Conservation (phyloP, 2,329 filamentous ascomycete species). For the Pseudogymnoascus sp. region DNA sequence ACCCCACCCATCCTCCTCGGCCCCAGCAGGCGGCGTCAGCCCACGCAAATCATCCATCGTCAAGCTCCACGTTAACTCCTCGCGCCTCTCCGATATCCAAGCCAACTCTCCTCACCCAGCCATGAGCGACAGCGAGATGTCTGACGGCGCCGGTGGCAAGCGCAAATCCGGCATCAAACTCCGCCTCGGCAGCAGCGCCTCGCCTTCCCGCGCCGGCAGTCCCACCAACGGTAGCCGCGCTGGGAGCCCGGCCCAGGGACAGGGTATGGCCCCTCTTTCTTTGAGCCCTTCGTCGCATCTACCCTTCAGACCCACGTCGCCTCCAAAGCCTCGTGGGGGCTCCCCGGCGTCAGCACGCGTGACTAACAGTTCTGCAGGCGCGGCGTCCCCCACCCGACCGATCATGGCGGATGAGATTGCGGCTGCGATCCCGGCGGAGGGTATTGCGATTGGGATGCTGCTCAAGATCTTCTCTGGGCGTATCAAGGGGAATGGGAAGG, state of each 20-base stretch:
- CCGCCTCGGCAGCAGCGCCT: conserved; percentile 33
- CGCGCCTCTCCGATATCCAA: conserved; percentile 25
- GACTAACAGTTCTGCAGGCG: background rate
- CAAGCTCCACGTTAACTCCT: conserved; percentile 25
- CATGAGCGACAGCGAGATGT: conserved; percentile 62
- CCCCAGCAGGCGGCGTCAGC: conserved; percentile 17
- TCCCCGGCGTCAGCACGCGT: background rate
- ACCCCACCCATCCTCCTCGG: conserved; percentile 21
- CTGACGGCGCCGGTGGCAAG: conserved; percentile 47
- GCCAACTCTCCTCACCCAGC: conserved; percentile 33
- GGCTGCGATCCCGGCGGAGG: conserved; percentile 40
- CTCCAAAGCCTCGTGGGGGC: background rate
- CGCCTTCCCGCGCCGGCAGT: conserved; percentile 28
- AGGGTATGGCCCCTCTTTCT: background rate
- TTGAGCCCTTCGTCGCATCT: background rate
- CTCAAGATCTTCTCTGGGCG: conserved; percentile 46
- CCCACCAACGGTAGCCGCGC: conserved; percentile 50
- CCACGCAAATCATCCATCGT: conserved; percentile 26
- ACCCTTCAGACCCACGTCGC: background rate
- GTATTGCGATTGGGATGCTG: conserved; percentile 45
- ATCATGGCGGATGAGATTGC: conserved; percentile 44
- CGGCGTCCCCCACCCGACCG: background rate
- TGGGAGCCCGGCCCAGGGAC: conserved; percentile 43
- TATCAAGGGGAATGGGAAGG: conserved; percentile 41
- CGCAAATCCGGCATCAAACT: conserved; percentile 52